These are phyloP conservation scores for Pyrenochaeta sp. DNA, from an alignment of 2,329 filamentous ascomycete genomes.

Conservation along the genomic window DNA sequence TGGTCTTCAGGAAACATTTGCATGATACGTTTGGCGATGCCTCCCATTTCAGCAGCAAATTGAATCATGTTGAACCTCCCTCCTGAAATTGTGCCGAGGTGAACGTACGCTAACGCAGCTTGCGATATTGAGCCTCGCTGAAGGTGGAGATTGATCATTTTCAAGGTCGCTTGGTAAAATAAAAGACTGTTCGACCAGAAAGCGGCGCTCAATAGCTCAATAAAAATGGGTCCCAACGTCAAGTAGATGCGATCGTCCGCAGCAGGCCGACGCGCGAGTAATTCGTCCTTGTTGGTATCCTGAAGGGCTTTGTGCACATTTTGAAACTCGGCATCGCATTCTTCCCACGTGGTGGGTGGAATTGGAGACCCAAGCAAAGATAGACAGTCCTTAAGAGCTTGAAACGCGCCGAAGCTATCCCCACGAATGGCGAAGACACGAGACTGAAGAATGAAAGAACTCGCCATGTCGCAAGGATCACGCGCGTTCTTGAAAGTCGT, in stretches of 20 bases:
- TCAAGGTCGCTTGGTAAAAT: slow-evolving; percentile 75
- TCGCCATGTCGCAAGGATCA: slow-evolving; percentile 78
- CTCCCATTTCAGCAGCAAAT: slow-evolving; percentile 71
- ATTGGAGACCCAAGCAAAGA: slow-evolving; percentile 70
- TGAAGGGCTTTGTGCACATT: slow-evolving; percentile 47
- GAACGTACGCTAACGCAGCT: slow-evolving; percentile 71
- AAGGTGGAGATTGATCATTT: slow-evolving; percentile 72
- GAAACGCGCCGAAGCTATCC: slow-evolving; percentile 72
- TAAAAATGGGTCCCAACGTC: slow-evolving; percentile 73
- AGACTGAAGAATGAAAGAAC: slow-evolving; percentile 83
- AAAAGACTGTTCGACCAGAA: slow-evolving; percentile 76
- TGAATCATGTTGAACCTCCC: slow-evolving; percentile 74
- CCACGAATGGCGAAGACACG: slow-evolving; percentile 79
- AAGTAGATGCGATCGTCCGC: slow-evolving; percentile 63
- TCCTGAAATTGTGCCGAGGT: slow-evolving; percentile 72
- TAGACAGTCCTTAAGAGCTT: slow-evolving; percentile 74
- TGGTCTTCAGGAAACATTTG: slow-evolving; percentile 61
- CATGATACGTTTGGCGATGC: slow-evolving; percentile 69
- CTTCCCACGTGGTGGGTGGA: slow-evolving; percentile 72
- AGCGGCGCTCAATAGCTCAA: slow-evolving; percentile 72
- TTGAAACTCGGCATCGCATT: slow-evolving; percentile 79
- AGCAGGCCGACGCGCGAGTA: slow-evolving; percentile 41
- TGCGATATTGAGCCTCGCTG: slow-evolving; percentile 71
- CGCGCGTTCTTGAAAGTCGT: slow-evolving; percentile 74
- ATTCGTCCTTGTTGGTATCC: slow-evolving; percentile 60